Base-by-base conservation (phyloP, 768 basidiomycete genomes). In the Kwoniella mangroviensis region DNA sequence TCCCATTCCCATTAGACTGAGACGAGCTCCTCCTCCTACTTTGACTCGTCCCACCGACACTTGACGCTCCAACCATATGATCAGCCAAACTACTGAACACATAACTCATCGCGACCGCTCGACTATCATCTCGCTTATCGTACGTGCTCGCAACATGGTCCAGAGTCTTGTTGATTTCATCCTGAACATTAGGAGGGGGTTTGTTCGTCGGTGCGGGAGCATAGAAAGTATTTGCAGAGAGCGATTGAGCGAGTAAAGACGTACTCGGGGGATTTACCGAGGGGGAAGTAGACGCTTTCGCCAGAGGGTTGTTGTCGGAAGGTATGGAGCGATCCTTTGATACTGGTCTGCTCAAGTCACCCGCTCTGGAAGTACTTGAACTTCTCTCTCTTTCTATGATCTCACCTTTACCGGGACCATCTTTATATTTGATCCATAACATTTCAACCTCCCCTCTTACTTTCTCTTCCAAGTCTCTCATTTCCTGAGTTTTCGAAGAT, bases 371-470 rank as follows among this genome's bases (percentile, higher is more conserved):
- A 12, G 58, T 22, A 42, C 67, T 69, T 15, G 43, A 22, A 55
- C 67, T 74, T 65, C 59, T 17, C 15, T 26, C 55, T 60, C 68
- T 28, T 34, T 62, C 62, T 13, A 17, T 24, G 28, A 63, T 55
- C 13, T 76, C 72, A 2, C 21, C 56, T 51, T 63, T 53, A 2
- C 69, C 70, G 11, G 71, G 74, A 5, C 70, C 75, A 28, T 73
- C 67, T 26, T 72, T 66, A 51, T 79, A 81, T 22, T 73, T 75
- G 22, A 72, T 71, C 82, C 82, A 83, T 10, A 82, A 65, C 52
- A 74, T 34, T 68, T 82, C 82, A 11, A 82, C 81, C 51, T 82
- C 82, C 1, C 54, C 62, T 60, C 81, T 49, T 13, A 81, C 76
- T 59, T 72, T 70, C 17, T 79, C 76, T 56, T 81, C 75, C 11